Conservation (phyloP, 176 grass and related monocot species). For the Oryza glaberrima region DNA sequence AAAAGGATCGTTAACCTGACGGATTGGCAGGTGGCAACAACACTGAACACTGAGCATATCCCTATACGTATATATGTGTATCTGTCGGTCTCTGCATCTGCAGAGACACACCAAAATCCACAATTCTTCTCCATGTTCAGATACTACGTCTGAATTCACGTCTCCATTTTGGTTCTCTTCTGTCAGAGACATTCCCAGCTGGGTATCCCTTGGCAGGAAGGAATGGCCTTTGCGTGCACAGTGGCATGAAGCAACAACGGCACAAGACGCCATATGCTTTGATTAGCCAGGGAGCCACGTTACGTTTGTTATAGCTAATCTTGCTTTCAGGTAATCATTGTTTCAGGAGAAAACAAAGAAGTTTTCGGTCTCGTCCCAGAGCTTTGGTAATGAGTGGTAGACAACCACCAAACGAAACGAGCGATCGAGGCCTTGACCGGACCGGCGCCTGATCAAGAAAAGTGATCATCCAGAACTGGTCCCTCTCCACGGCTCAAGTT, state of each 20-base stretch:
- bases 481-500: neutral
- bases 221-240: neutral
- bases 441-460: neutral
- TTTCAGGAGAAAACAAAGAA: conserved; percentile 11
- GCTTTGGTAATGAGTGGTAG: conserved; percentile 3
- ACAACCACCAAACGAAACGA: conserved; percentile 21
- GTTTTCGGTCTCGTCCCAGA: neutral
- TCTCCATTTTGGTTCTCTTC: neutral
- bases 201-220: neutral
- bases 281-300: neutral
- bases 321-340: conserved; percentile 36
- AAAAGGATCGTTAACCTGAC: neutral
- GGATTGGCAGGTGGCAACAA: neutral
- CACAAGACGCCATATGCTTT: neutral
- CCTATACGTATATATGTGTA: neutral
- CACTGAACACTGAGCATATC: neutral
- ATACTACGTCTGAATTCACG: neutral
- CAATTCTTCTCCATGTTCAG: neutral
- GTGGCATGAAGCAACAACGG: neutral
- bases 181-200: neutral
- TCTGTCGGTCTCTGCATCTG: neutral
- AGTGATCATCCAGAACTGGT: conserved; percentile 2
- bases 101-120: neutral
- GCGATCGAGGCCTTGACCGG: conserved; percentile 16
- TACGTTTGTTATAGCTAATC: neutral